phyloP scores from a whole-genome alignment of 495 filamentous ascomycete genomes.

The Jackrogersella multiformis region DNA sequence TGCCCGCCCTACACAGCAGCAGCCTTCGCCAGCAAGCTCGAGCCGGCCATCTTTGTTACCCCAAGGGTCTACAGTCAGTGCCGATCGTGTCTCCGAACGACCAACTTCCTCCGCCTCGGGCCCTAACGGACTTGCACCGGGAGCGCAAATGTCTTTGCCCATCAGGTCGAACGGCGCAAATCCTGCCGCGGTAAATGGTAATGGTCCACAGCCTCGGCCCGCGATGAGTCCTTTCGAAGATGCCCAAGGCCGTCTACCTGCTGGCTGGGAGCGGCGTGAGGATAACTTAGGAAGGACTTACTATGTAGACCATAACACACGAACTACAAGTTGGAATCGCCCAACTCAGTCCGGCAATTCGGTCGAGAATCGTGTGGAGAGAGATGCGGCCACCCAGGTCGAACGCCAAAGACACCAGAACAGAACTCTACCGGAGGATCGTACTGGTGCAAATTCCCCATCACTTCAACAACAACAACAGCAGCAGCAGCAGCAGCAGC shows the following conservation, averaged over 20 bases:
- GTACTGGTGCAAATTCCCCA: constrained; percentile 92
- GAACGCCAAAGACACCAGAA: constrained; percentile 94
- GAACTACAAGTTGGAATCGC: constrained; percentile 94
- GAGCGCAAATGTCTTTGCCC: constrained; percentile 45
- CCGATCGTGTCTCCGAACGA: constrained; percentile 46
- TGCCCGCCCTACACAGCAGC: constrained; percentile 44
- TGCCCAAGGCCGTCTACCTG: constrained; percentile 86
- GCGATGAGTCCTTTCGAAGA: constrained; percentile 93
- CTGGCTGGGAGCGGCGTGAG: constrained; percentile 95
- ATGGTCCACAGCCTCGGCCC: constrained; percentile 47
- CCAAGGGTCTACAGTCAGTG: constrained; percentile 49
- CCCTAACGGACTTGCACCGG: constrained; percentile 49
- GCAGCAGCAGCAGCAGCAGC: constrained; percentile 47
- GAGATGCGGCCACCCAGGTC: constrained; percentile 87
- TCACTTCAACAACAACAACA: constrained; percentile 74
- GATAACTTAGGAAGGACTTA: constrained; percentile 98
- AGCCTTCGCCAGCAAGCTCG: constrained; percentile 47
- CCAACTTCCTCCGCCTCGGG: constrained; percentile 59
- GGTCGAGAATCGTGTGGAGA: constrained; percentile 76
- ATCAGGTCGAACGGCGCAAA: constrained; percentile 52
- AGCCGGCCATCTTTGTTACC: constrained; percentile 55
- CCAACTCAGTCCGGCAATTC: constrained; percentile 84
- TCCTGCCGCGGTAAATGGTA: constrained; percentile 51
- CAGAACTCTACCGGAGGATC: constrained; percentile 93
- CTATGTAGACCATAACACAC: constrained; percentile 98